phyloP scores from a whole-genome alignment of 257 asterid genomes.

The Gardenia jasminoides region DNA sequence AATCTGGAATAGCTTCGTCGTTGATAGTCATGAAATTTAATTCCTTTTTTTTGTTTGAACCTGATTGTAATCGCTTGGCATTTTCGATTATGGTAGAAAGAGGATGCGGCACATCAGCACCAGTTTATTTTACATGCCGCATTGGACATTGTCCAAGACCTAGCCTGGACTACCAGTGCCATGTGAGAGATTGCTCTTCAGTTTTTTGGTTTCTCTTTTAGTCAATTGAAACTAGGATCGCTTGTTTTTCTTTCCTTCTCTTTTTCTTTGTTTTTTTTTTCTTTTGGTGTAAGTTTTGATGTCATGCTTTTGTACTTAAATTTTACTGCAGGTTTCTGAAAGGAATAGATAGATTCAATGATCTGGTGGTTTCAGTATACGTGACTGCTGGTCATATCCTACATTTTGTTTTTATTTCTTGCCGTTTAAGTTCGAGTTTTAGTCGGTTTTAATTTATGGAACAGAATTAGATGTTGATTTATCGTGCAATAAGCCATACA shows the following conservation, averaged over 20 bases:
- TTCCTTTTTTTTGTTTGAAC: background rate
- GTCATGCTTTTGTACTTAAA: background rate
- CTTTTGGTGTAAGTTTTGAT: background rate
- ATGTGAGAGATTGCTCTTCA: conserved; percentile 44
- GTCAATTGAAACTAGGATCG: background rate
- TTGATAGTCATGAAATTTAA: no score
- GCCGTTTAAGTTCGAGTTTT: background rate
- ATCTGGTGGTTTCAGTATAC: conserved; percentile 88
- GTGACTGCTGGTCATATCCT: conserved; percentile 99
- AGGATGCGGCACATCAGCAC: conserved; percentile 96
- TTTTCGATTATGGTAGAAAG: conserved; percentile 48
- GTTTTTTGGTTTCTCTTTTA: background rate
- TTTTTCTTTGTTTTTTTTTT: background rate
- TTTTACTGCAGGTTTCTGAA: conserved; percentile 69
- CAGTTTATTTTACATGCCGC: conserved; percentile 96
- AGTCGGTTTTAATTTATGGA: background rate
- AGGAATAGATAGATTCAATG: conserved; percentile 80
- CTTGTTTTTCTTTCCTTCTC: background rate
- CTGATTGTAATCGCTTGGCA: background rate
- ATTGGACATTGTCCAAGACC: conserved; percentile 89
- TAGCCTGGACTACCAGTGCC: conserved; percentile 96
- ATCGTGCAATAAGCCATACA: background rate
- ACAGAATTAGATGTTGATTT: background rate
- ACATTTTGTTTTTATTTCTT: conserved; percentile 3
- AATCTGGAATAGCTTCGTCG: background rate